phyloP scores from a whole-genome alignment of 2,329 filamentous ascomycete genomes.

The Colletotrichum kahawae region DNA sequence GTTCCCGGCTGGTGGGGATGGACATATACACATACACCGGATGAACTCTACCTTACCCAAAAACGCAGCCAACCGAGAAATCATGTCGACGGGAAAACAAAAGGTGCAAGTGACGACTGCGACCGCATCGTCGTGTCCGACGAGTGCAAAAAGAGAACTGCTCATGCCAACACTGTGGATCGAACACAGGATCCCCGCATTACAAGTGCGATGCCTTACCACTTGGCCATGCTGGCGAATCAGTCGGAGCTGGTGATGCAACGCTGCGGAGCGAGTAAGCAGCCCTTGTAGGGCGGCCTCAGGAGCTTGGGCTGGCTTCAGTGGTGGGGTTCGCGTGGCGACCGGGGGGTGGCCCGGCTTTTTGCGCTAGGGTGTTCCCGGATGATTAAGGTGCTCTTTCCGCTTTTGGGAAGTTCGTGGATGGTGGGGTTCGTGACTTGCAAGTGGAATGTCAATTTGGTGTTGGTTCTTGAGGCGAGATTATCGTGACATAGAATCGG shows the following conservation, averaged over 20 bases:
- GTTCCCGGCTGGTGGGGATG: not conserved
- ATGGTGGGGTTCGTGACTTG: not conserved
- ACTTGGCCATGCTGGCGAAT: conserved; percentile 15
- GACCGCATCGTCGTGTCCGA: not conserved
- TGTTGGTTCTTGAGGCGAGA: not conserved
- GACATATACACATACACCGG: not conserved
- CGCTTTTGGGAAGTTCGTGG: not conserved
- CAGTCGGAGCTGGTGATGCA: not conserved
- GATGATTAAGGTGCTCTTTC: not conserved
- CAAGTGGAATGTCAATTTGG: not conserved
- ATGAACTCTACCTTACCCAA: not conserved
- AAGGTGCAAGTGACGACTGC: not conserved
- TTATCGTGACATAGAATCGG: too few relatives aligned
- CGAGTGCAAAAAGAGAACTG: not conserved
- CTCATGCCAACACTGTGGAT: conserved; percentile 10
- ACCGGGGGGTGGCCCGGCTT: not conserved
- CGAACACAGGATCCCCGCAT: conserved; percentile 16
- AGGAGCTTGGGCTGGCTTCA: not conserved
- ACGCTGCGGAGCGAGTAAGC: not conserved
- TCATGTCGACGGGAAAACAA: not conserved
- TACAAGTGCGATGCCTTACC: conserved; percentile 17
- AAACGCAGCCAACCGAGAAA: not conserved
- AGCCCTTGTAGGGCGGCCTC: not conserved
- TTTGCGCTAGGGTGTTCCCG: not conserved
- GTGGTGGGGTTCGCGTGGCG: not conserved